Base-by-base conservation (phyloP, 1,284 basidiomycete species). In the Cutaneotrichosporon spelunceum region DNA sequence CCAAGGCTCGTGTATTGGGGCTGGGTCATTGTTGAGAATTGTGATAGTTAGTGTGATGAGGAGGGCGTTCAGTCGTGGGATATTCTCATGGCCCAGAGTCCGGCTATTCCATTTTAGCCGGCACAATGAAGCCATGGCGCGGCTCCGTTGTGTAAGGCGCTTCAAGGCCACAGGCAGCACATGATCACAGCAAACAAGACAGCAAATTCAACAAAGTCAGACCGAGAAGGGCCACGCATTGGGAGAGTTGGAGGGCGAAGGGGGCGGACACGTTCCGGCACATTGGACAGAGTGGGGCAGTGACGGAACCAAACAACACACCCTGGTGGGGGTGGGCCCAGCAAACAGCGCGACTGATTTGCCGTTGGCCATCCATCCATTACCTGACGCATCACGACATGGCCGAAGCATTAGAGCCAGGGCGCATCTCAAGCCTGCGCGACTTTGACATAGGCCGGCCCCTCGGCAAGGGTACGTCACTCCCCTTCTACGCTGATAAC, bases 371-470 rank as follows among this genome's bases (percentile, higher is more conserved):
- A 24, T 11, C 9, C n/a, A 23, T 23, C 50, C n/a, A 52, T 10
- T 19, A n/a, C n/a, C n/a, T n/a, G n/a, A n/a, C 23, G 16, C 19
- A 7, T n/a, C 29, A 10, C 9, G 21, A 19, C 19, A 34, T 13
- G 29, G 30, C 4, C 19, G 30, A 16, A 7, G n/a, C 27, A 19
- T 2, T 23, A 5, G 30, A 33, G 11, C n/a, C 50, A 9, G 48
- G 48, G 14, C n/a, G 50, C 19, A 5, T 30, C 30, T 34, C 55
- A 19, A 53, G 47, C 7, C 65, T 78, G 36, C 66, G 53, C 30
- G 70, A 76, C 57, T 97, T 99, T 72, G 94, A 98, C 70, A 94
- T 98, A 66, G 95, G 95, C 11, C 84, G 90, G 19, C 91, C 93
- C 1, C 84, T 99, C 0, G 95, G 95, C 29, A 98, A 98, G 77